Base-by-base conservation (phyloP, 129 eudicot species). In the Artemisia argyi region DNA sequence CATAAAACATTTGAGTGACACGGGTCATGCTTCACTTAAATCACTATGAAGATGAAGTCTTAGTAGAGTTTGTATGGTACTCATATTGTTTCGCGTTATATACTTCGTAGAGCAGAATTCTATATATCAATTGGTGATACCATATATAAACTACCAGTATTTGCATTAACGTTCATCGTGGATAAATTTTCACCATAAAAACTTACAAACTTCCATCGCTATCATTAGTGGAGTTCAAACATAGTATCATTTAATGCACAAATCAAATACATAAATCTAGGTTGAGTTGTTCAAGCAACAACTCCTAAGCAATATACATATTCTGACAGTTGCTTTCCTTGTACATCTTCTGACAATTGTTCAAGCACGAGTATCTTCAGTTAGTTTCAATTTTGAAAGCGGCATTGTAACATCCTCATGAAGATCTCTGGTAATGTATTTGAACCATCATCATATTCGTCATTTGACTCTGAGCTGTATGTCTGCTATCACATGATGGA, bases 1-100 rank as follows among this genome's bases (percentile, higher is more conserved):
- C 88, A 88, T 69, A 88, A 88, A 86, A 77, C 97, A 94, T 88
- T 74, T 90, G 81, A 82, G 77, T 39, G 96, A 88, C 7, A 81
- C 87, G 7, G 97, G 96, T 68, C 99, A 90, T 75, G 97, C 97
- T 8, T 35, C 86, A 18, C 61, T 82, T 13, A 94, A 80, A 83
- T 94, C 84, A 14, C 73, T 84, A 61, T 87, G 86, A 84, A 7
- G 24, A 39, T 65, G 73, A 73, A 46, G 67, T 52, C 20, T 9
- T 17, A 22, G 49, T 11, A 72, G 48, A 61, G 59, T 47, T 61
- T 19, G 61, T 16, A 42, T 64, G 61, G 78, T 59, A 44, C 49
- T 68, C 6, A 11, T 72, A 72, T 72, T 73, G 73, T 44, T 54
- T 44, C 52, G 9, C 42, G 11, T 69, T 62, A 18, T 49, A 60